Evolutionary conservation across 257 asterid species (phyloP), one percentile per base, ranked within the genome.

Genomic region (Rehmannia glutinosa): DNA sequence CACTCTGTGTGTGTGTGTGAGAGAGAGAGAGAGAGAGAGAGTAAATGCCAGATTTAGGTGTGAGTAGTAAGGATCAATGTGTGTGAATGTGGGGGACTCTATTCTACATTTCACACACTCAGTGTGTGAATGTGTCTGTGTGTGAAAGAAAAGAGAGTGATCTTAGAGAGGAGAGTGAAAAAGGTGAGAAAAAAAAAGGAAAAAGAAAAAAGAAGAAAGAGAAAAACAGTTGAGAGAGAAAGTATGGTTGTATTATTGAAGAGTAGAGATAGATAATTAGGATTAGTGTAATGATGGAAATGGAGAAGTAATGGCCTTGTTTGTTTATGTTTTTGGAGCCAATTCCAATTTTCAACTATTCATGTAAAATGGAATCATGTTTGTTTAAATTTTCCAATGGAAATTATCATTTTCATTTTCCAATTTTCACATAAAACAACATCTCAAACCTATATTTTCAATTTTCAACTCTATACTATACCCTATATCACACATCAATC

Each of bases 51-150:
- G 35, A 28, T 39, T 54, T 54, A 57, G 62, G 54, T 24, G 68
- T 56, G 46, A 30, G 30, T 6, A 15, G 59, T 23, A 8, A 54
- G 27, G 23, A 46, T 28, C 39, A 58, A 28, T 50, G 57, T 66
- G 24, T 20, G 21, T 1, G 49, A 30, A n/a, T n/a, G n/a, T n/a
- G 62, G 8, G 13, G 30, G 17, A 15, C 51, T 69, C 75, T n/a
- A n/a, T n/a, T n/a, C n/a, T n/a, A 69, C 75, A 74, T 74, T 35
- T 45, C 68, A 62, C 72, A 45, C 27, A 42, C 45, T 35, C 57
- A 58, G 41, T 25, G 68, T 25, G 66, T 54, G 47, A 12, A 51
- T 47, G 25, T 25, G 12, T 9, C 33, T 1, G 39, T 0, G 72
- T 2, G 46, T 2, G 41, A 25, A 50, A 20, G 68, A 21, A 56